Evolutionary conservation across 805 yeast species (phyloP).

Genomic region (Candida wancherniae): DNA sequence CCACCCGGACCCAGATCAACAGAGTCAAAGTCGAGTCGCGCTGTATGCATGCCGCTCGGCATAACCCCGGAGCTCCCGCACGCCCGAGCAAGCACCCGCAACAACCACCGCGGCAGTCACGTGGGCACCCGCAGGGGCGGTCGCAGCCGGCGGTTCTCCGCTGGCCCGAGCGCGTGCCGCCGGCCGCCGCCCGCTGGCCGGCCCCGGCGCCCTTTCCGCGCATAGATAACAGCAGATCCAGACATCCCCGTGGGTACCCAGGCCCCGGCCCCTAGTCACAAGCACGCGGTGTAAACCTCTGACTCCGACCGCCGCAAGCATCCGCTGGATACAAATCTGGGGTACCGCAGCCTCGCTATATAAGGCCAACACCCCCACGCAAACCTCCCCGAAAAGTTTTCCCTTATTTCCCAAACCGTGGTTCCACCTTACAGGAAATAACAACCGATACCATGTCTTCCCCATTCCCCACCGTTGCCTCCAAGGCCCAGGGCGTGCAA

Average conservation of each 20-base stretch:
- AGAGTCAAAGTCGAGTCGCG: too few relatives aligned
- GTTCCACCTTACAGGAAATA: neutral
- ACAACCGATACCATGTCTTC: slow-evolving; percentile 14
- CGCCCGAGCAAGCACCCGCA: too few relatives aligned
- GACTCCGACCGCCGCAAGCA: slow-evolving; percentile 16
- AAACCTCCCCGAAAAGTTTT: neutral
- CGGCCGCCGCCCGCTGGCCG: too few relatives aligned
- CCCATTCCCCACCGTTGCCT: slow-evolving; percentile 44
- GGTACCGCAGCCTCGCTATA: slow-evolving; percentile 11
- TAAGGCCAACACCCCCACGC: slow-evolving; percentile 3
- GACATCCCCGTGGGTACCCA: slow-evolving; percentile 9
- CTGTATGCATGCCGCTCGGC: too few relatives aligned
- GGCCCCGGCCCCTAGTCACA: slow-evolving; percentile 7
- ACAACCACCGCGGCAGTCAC: too few relatives aligned
- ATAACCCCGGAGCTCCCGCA: too few relatives aligned
- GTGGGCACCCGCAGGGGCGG: too few relatives aligned
- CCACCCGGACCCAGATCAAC: too few relatives aligned
- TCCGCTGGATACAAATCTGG: slow-evolving; percentile 16
- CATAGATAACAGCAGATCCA: slow-evolving; percentile 9
- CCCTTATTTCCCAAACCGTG: neutral
- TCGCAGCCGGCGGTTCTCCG: slow-evolving; percentile 5
- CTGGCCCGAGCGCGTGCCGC: slow-evolving; percentile 1
- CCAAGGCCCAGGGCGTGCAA: slow-evolving; percentile 48
- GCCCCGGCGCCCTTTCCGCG: slow-evolving; percentile 4
- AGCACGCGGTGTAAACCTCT: slow-evolving; percentile 4